These are phyloP conservation scores for Gnetum montanum DNA, from an alignment of 75 land plant genomes.

Conservation along the genomic window DNA sequence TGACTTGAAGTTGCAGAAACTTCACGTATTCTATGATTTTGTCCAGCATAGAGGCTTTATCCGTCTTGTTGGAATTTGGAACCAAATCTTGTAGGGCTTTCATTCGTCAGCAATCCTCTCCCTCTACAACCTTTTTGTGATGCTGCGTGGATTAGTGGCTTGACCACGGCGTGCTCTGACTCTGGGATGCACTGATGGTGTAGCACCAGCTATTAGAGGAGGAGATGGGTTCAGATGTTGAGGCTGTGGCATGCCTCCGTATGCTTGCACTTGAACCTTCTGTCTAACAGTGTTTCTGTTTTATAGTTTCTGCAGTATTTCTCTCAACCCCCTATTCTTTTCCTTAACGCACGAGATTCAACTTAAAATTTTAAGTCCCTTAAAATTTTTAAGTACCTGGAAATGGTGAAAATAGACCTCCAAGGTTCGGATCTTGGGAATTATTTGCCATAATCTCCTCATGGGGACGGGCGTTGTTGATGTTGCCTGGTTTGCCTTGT, in stretches of 20 bases:
- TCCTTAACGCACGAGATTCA: no score
- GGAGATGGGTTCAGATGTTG: conserved; percentile 3
- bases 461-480: not conserved
- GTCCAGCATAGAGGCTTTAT: conserved; percentile 32
- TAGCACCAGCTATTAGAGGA: conserved; percentile 4
- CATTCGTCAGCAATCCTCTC: conserved; percentile 90
- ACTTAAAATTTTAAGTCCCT: no score
- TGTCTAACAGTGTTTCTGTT: no score
- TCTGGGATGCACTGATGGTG: conserved; percentile 23
- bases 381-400: conserved; percentile 1
- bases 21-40: conserved; percentile 31
- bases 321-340: no score
- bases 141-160: conserved; percentile 44
- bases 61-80: conserved; percentile 70
- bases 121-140: conserved; percentile 57
- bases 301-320: not conserved
- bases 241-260: conserved; percentile 3
- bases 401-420: conserved; percentile 1
- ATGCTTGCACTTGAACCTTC: conserved; percentile 9
- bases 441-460: not conserved
- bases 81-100: conserved; percentile 80
- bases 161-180: conserved; percentile 46
- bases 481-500: not conserved
- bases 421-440: conserved; percentile 3
- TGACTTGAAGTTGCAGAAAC: conserved; percentile 31